Base-by-base conservation (phyloP, 1,139 yeast genomes). In the Sugiyamaella pinicola region DNA sequence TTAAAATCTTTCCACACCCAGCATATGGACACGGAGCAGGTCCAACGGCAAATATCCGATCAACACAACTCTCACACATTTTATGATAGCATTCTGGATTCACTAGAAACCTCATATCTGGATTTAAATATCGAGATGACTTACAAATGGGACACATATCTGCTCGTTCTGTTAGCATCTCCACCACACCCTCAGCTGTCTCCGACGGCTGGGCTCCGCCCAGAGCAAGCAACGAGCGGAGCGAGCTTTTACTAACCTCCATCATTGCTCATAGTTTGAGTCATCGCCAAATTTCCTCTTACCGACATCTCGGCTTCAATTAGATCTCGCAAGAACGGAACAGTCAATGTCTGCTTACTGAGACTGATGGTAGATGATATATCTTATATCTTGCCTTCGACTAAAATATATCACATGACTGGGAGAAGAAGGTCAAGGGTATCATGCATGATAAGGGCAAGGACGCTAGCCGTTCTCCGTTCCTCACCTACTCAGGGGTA, bases 111-210 rank as follows among this genome's bases (percentile, higher is more conserved):
- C 80, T 83, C 87, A 93, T 87, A 64, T 91, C 91, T 35, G 99
- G 98, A 44, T 96, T 89, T 58, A 93, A 76, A 69, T 93, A 93
- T 69, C 93, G 77, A 69, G 95, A 96, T 43, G 98, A 90, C 72
- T 93, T 89, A 76, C 99, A 93, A 65, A 95, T 90, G 38, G 99
- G 99, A 76, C 99, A 93, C 84, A 91, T 85, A 72, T 93, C 99
- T 52, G 21, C 10, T 38, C 12, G 24, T 12, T n/a, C n/a, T 13
- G 49, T 45, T 45, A 45, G 49, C n/a, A 34, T 19, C 28, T 38
- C 10, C 18, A 4, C 2, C 28, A n/a, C n/a, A n/a, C n/a, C n/a
- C n/a, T n/a, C n/a, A n/a, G n/a, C n/a, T n/a, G n/a, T n/a, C n/a
- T n/a, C n/a, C n/a, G n/a, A n/a, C n/a, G n/a, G n/a, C n/a, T n/a